Conservation (phyloP, 805 yeast species). For the Monosporozyma aerobia region DNA sequence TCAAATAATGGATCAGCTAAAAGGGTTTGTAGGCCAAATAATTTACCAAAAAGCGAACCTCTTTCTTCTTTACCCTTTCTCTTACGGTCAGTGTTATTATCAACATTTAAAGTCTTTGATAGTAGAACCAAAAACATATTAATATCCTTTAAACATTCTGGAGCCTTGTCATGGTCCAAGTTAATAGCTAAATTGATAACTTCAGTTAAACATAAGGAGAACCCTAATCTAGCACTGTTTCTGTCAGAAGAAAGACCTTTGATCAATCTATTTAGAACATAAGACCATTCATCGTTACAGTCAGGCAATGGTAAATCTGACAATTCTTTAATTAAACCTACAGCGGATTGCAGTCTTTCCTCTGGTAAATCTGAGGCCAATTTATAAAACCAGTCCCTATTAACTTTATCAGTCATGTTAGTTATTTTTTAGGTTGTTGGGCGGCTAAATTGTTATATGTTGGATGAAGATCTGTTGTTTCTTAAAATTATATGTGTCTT, state of each 20-base stretch:
- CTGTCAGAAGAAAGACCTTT: constrained; percentile 76
- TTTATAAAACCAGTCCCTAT: constrained; percentile 67
- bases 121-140: constrained; percentile 18
- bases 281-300: constrained; percentile 59
- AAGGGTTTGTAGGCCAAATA: constrained; percentile 76
- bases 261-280: constrained; percentile 68
- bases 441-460: background rate
- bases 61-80: constrained; percentile 77
- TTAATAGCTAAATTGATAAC: constrained; percentile 33
- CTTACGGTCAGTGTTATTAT: constrained; percentile 34
- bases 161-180: constrained; percentile 12
- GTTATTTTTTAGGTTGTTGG: background rate
- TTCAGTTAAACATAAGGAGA: constrained; percentile 79
- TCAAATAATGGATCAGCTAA: constrained; percentile 42
- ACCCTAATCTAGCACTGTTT: constrained; percentile 80
- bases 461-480: background rate
- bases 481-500: background rate
- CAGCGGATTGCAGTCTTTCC: constrained; percentile 68
- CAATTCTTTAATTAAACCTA: constrained; percentile 53
- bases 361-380: constrained; percentile 67
- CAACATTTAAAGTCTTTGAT: constrained; percentile 28
- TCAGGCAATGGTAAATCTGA: constrained; percentile 25
- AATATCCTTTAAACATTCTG: constrained; percentile 13
- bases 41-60: constrained; percentile 66
- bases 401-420: constrained; percentile 29